Evolutionary conservation across 345 rosid species (phyloP), one percentile per base, ranked within the genome.

Genomic region (Salix viminalis): DNA sequence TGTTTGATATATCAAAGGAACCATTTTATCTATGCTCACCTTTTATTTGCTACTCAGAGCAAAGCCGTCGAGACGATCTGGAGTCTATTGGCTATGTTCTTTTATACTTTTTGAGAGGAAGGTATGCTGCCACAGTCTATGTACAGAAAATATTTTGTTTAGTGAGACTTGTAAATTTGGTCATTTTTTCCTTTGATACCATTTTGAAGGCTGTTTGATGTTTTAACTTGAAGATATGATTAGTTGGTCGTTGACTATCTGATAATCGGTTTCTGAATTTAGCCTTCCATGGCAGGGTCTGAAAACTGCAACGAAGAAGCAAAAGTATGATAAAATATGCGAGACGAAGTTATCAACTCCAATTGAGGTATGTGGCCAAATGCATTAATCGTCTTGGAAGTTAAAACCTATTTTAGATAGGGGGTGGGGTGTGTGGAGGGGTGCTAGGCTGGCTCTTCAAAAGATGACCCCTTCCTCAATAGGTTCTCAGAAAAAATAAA

Each of bases 211-310:
- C 28, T 16, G 41, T 41, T 23, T 18, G 30, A 60, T 37, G n/a
- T 73, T 36, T 61, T 8, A 23, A n/a, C 65, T 10, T 42, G 76
- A 62, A 26, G 50, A 56, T 36, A 21, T 39, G 30, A 64, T 18
- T 15, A 28, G 41, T 15, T 39, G 61, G 44, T 65, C 44, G 1
- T 23, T 56, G 34, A 19, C 37, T 64, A 44, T 42, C 14, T 64
- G 44, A 48, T 64, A 56, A 44, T 19, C 46, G 41, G 70, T 64
- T 64, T 65, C 42, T 56, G 28, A 3, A 65, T 72, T 73, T 80
- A 94, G 96, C 86, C 96, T 94, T 76, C 98, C 98, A 8, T 94
- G 97, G 98, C 98, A 90, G 87, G 98, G 98, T 62, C 84, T 94
- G 75, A 92, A 88, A 87, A 97, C 94, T 58, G 94, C 91, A 46